These are phyloP conservation scores for Chalaropsis thielavioides DNA, from an alignment of 2,329 filamentous ascomycete species.

Conservation along the genomic window DNA sequence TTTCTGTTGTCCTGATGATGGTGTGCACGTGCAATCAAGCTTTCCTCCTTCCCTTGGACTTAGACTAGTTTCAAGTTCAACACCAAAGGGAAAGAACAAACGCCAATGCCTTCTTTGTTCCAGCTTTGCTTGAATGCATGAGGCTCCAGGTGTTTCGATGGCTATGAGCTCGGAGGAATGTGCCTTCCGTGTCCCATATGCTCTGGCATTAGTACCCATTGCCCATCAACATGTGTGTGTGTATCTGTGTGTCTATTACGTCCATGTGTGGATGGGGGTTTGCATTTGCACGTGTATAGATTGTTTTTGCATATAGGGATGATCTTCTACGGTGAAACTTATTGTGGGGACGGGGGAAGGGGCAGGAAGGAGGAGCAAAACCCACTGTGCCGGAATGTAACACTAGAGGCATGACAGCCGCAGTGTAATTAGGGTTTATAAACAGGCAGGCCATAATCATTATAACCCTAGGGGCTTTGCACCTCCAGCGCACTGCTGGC, in stretches of 20 bases:
- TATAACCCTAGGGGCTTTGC: not conserved
- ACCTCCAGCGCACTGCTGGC: no score
- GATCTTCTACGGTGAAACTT: not conserved
- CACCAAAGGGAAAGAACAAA: not conserved
- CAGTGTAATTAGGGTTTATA: not conserved
- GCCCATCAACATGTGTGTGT: not conserved
- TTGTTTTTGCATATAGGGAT: not conserved
- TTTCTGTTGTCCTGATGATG: not conserved
- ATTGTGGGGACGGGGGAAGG: not conserved
- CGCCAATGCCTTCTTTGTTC: not conserved
- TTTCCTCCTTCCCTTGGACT: not conserved
- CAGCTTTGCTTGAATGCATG: not conserved
- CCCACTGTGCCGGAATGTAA: not conserved
- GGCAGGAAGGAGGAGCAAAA: not conserved
- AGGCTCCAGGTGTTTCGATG: not conserved
- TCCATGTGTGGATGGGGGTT: not conserved
- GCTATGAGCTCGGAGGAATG: not conserved
- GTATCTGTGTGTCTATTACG: not conserved
- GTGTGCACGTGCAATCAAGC: not conserved
- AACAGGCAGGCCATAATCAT: not conserved
- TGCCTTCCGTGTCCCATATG: not conserved
- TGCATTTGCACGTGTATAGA: not conserved
- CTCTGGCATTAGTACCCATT: not conserved
- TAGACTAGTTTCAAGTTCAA: not conserved
- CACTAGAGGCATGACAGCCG: not conserved